These are phyloP conservation scores for Ganoderma lingzhi DNA, from an alignment of 1,284 basidiomycete genomes.

Conservation along the genomic window DNA sequence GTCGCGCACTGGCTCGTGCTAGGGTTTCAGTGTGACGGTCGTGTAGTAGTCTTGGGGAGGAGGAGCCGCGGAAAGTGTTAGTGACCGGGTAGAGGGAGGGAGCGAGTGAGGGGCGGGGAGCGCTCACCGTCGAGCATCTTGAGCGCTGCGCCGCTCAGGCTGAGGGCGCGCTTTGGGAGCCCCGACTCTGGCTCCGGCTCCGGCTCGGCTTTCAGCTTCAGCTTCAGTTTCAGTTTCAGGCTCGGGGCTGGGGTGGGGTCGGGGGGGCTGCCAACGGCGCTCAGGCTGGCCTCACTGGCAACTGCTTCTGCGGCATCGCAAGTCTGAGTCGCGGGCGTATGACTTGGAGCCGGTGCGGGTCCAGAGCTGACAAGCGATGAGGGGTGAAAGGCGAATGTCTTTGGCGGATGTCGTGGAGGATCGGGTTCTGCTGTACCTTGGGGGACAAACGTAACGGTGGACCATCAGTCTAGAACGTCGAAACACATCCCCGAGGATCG, in stretches of 20 bases:
- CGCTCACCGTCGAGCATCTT: background rate
- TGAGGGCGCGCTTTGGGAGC: too few species aligned
- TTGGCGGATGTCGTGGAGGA: background rate
- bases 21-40: background rate
- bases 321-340: background rate
- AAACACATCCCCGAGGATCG: background rate
- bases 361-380: background rate
- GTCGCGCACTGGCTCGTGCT: background rate
- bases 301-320: background rate
- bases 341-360: background rate
- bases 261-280: background rate
- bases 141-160: background rate
- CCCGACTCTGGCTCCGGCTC: background rate
- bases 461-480: background rate
- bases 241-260: background rate
- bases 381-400: background rate
- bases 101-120: background rate
- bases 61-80: background rate
- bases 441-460: too few species aligned
- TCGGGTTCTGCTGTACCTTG: background rate
- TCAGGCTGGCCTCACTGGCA: background rate
- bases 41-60: background rate
- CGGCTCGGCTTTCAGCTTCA: background rate
- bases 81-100: background rate
- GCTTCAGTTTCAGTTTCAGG: background rate